Evolutionary conservation across 164 flowering plant genomes (phyloP), one percentile per base, ranked within the genome.

Genomic region (Vitis rotundifolia): DNA sequence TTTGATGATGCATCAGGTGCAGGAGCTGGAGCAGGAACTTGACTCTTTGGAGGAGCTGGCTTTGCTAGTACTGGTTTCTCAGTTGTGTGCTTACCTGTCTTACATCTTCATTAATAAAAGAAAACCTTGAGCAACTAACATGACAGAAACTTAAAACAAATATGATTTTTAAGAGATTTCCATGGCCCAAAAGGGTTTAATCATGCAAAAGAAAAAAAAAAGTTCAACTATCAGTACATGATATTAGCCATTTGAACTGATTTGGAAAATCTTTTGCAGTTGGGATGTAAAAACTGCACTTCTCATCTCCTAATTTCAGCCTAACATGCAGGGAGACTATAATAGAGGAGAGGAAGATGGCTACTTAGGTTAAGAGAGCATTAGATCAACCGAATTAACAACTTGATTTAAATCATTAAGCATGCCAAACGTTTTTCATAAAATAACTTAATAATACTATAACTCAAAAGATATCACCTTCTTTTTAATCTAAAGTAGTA

Each of bases 31-130:
- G 53, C 61, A 52, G 85, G 68, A 68, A 63, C 47, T 49, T 87
- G 79, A 61, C 59, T 75, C 77, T 37, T 83, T 18, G 82, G 70
- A 61, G 28, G 61, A 64, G 80, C 80, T 28, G 87, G 74, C 73
- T 84, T 83, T 58, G 79, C 69, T 53, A 78, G 63, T 48, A 89
- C 89, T 58, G 94, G 99, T 77, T 95, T 95, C 75, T 92, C 98
- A 51, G 90, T 89, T 29, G 99, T 90, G 78, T 95, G 99, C 70
- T 90, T 89, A 59, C 99, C 99, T 64, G 89, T 87, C 78, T 87
- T 91, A 78, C 99, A 95, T 75, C 99, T 95, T 75, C 77, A 89
- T 66, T 54, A 67, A 72, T 52, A 54, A 50, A 77, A 56, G 48
- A 71, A 63, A 72, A 10, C 47, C 26, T 54, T 72, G 59, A 80